These are phyloP conservation scores for Cavenderia fasciculata DNA, from an alignment of 78 protist species.

Conservation along the genomic window DNA sequence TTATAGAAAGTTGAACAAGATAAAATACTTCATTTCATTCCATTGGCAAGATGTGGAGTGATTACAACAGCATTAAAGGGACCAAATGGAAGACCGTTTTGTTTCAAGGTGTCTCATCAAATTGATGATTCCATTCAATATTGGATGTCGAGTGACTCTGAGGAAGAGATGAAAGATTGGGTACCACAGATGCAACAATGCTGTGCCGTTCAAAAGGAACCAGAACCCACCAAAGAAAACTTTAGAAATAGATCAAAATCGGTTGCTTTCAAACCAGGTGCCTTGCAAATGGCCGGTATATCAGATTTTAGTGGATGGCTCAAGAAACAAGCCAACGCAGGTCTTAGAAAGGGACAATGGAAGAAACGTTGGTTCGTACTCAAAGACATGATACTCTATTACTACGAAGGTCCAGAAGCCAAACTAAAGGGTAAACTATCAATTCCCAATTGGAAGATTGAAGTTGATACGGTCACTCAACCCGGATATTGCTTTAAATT, in stretches of 20 bases:
- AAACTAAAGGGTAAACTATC: conserved; percentile 29
- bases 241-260: conserved; percentile 32
- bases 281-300: conserved; percentile 30
- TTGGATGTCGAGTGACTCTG: conserved; percentile 42
- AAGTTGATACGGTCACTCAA: not conserved
- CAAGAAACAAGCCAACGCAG: conserved; percentile 7
- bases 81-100: conserved; percentile 37
- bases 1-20: conserved; percentile 16
- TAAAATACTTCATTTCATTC: conserved; percentile 45
- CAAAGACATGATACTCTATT: conserved; percentile 67
- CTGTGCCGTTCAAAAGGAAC: conserved; percentile 39
- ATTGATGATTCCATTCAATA: conserved; percentile 37
- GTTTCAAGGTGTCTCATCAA: conserved; percentile 45
- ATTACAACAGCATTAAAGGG: conserved; percentile 22
- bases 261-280: conserved; percentile 42
- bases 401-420: conserved; percentile 27
- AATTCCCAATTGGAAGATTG: conserved; percentile 48
- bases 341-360: conserved; percentile 45
- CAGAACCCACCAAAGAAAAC: not conserved
- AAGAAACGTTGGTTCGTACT: conserved; percentile 65
- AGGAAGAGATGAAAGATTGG: conserved; percentile 41
- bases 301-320: conserved; percentile 54
- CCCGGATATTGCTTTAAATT: conserved; percentile 18
- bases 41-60: conserved; percentile 60
- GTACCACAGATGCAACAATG: not conserved